Conservation (phyloP, 352 stramenopile species). For the Phytophthora sansomeana region DNA sequence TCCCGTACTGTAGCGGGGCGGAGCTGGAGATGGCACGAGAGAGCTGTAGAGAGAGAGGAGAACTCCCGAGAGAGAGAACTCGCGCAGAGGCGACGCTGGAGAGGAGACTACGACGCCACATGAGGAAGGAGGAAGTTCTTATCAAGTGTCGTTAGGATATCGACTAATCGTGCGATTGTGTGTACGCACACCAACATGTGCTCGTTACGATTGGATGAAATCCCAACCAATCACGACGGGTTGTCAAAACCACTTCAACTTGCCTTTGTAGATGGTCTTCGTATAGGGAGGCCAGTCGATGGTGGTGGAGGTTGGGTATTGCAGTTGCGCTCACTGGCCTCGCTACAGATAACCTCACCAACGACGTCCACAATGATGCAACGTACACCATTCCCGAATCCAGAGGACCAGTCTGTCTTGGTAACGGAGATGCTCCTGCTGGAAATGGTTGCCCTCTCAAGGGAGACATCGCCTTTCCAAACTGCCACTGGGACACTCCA, state of each 20-base stretch:
- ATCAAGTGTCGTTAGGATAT: background rate
- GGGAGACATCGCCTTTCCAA: constrained; percentile 31
- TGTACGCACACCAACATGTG: background rate
- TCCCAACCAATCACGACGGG: background rate
- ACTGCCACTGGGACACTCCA: constrained; percentile 40
- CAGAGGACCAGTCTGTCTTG: constrained; percentile 44
- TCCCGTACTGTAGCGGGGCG: constrained; percentile 28
- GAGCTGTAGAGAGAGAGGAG: background rate
- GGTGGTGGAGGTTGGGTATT: too few species aligned
- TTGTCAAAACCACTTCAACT: background rate
- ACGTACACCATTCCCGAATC: constrained; percentile 46
- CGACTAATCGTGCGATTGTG: constrained; percentile 18
- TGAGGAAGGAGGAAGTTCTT: background rate
- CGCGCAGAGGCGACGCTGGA: constrained; percentile 14
- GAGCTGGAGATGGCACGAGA: constrained; percentile 24
- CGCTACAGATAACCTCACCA: background rate
- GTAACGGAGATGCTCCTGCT: constrained; percentile 29
- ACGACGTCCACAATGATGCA: constrained; percentile 34
- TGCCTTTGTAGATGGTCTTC: too few species aligned
- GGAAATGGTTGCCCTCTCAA: constrained; percentile 48
- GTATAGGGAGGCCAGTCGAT: too few species aligned
- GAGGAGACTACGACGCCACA: constrained; percentile 28
- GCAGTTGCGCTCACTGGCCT: background rate
- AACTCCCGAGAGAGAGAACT: constrained; percentile 11
- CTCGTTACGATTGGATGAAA: constrained; percentile 12